phyloP scores from a whole-genome alignment of 2,329 filamentous ascomycete species.

The Myrmaecium sp. region DNA sequence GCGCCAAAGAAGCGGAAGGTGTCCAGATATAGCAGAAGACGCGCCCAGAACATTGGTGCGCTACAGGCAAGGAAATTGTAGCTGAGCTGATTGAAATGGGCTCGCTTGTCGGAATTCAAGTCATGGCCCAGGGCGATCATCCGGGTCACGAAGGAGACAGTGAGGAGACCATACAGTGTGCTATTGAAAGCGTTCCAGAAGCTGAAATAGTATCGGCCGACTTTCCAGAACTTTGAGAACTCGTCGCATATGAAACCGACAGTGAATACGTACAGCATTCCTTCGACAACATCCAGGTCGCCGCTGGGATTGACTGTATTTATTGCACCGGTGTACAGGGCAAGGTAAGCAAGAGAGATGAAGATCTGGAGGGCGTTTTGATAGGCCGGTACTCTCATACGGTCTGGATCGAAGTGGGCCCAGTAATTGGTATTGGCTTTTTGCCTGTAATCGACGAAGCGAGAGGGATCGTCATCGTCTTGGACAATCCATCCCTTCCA shows the following conservation, averaged over 20 bases:
- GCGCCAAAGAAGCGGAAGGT: slow-evolving; percentile 90
- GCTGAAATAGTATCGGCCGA: slow-evolving; percentile 74
- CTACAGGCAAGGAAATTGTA: slow-evolving; percentile 92
- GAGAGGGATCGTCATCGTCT: slow-evolving; percentile 76
- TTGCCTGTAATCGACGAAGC: slow-evolving; percentile 73
- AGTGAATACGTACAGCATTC: slow-evolving; percentile 78
- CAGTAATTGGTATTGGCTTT: slow-evolving; percentile 65
- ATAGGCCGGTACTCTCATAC: slow-evolving; percentile 82
- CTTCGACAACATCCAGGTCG: slow-evolving; percentile 70
- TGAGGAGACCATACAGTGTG: slow-evolving; percentile 61
- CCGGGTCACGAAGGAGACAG: slow-evolving; percentile 61
- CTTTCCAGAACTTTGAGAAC: slow-evolving; percentile 77
- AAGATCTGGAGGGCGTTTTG: slow-evolving; percentile 82
- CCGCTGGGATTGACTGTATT: slow-evolving; percentile 82
- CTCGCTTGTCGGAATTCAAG: slow-evolving; percentile 30
- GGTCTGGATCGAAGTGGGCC: slow-evolving; percentile 78
- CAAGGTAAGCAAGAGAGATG: slow-evolving; percentile 68
- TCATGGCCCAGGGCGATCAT: slow-evolving; percentile 58
- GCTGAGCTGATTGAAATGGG: slow-evolving; percentile 57
- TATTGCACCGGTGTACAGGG: slow-evolving; percentile 75
- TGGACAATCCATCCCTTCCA: slow-evolving; percentile 97
- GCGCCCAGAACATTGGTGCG: slow-evolving; percentile 93
- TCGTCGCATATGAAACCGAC: slow-evolving; percentile 84
- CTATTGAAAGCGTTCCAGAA: slow-evolving; percentile 98
- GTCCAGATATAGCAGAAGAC: slow-evolving; percentile 82